Base-by-base conservation (phyloP, 345 rosid genomes). In the Erucastrum elatum region DNA sequence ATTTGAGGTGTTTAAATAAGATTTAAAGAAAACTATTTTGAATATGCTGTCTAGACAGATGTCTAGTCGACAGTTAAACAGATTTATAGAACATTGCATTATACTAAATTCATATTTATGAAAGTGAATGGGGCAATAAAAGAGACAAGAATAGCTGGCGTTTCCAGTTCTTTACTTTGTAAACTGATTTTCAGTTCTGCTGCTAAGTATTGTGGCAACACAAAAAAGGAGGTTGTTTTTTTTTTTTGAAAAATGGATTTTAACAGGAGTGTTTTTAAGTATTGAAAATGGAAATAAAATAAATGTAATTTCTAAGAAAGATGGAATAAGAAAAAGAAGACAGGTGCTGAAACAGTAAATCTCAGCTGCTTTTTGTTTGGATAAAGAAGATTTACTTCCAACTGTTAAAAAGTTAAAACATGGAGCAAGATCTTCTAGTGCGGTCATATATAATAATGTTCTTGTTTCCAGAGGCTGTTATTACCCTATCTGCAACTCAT, bases 71-170 rank as follows among this genome's bases (percentile, higher is more conserved):
- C 9, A 10, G 0, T 35, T 35, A 35, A 35, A 0, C 41, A 0
- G 2, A 0, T 35, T 35, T 35, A 35, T 35, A 35, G 41, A 35
- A 35, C 41, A 35, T 35, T 35, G 2, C 0, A 35, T 35, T 44
- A 41, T 41, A 41, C 12, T 44, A 33, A 5, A 3, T 9, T 55
- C 30, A 55, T 10, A 33, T 70, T 15, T 55, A 3, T 26, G 25
- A 1, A 34, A 34, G 53, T 56, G 44, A n/a, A 9, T 16, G 39
- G 26, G 73, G 61, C 44, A 56, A 76, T 58, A 55, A 31, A 41
- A 72, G 73, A 44, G 73, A 78, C 82, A 59, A 59, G 62, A 66
- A 78, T 72, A 78, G 77, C 73, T 78, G 77, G 56, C 66, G 55
- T 44, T 72, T 78, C 0, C 71, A 37, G 81, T 41, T 66, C 31